Conservation (phyloP, 169 alveolate species). For the Plasmodium cynomolgi region DNA sequence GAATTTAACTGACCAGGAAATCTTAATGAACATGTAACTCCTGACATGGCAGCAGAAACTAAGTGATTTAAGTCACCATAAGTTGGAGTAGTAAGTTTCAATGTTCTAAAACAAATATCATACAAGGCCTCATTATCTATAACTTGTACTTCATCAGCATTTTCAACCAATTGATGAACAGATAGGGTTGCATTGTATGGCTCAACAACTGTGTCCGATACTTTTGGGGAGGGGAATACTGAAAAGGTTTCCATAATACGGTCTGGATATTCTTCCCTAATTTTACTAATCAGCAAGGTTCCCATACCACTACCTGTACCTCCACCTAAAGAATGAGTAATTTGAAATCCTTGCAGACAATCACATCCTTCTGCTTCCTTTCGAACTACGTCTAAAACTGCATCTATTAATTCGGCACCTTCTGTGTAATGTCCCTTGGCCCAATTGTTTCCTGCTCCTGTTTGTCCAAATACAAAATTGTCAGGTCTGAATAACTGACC, state of each 20-base stretch:
- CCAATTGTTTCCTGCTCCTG: slow-evolving; percentile 99
- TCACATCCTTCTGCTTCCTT: slow-evolving; percentile 99
- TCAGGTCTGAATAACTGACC: slow-evolving; percentile 98
- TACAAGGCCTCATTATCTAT: slow-evolving; percentile 98
- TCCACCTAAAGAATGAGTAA: slow-evolving; percentile 98
- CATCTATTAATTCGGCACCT: slow-evolving; percentile 99
- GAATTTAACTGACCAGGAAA: slow-evolving; percentile 98
- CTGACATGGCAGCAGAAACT: slow-evolving; percentile 98
- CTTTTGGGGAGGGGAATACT: slow-evolving; percentile 99
- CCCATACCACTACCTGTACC: slow-evolving; percentile 99
- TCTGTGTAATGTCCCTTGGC: slow-evolving; percentile 99
- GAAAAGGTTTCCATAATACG: slow-evolving; percentile 98
- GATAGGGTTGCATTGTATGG: slow-evolving; percentile 98
- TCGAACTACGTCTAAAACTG: slow-evolving; percentile 98
- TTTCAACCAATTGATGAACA: slow-evolving; percentile 97
- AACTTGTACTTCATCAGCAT: slow-evolving; percentile 98
- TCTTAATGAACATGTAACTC: slow-evolving; percentile 97
- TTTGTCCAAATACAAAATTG: slow-evolving; percentile 98
- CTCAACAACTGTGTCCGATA: slow-evolving; percentile 99
- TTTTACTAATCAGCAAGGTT: slow-evolving; percentile 95
- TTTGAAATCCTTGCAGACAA: slow-evolving; percentile 98
- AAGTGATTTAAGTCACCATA: slow-evolving; percentile 98
- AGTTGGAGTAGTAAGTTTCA: slow-evolving; percentile 98
- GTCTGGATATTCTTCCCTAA: slow-evolving; percentile 98
- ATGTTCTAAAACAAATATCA: slow-evolving; percentile 99